Conservation (phyloP, 2,329 filamentous ascomycete species). For the Ceratocystis diversiconidia region DNA sequence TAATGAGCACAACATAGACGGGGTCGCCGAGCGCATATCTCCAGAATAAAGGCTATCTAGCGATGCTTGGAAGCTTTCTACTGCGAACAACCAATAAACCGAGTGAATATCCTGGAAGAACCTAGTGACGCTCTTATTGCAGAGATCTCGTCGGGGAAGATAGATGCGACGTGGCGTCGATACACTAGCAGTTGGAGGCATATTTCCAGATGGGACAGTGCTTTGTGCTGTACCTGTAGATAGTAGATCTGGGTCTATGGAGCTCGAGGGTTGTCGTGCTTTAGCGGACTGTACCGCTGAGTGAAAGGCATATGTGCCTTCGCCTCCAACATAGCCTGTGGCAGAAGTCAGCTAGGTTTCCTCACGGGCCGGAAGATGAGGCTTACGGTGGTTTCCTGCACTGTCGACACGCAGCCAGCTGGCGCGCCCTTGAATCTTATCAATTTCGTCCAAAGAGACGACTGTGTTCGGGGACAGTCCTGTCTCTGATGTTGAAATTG, state of each 20-base stretch:
- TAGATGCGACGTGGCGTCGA: conserved; percentile 21
- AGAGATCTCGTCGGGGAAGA: conserved; percentile 22
- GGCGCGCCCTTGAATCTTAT: neutral
- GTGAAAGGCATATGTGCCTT: conserved; percentile 22
- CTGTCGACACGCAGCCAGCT: neutral
- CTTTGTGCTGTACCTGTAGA: neutral
- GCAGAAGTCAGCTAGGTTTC: conserved; percentile 6
- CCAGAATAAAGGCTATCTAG: conserved; percentile 23
- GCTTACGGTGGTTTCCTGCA: conserved; percentile 2
- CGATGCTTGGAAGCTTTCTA: conserved; percentile 22
- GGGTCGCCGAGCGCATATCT: conserved; percentile 20
- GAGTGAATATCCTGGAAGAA: conserved; percentile 23
- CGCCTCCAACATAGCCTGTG: conserved; percentile 21
- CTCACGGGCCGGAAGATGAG: neutral
- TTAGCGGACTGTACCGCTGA: conserved; percentile 21
- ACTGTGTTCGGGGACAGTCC: neutral
- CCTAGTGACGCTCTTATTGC: conserved; percentile 22
- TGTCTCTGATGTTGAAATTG: neutral
- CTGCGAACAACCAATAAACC: conserved; percentile 23
- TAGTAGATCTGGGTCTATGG: neutral
- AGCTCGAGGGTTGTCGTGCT: conserved; percentile 18
- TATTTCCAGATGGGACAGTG: neutral
- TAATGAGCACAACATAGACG: conserved; percentile 22
- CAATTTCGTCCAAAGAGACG: conserved; percentile 1
- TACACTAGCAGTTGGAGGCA: conserved; percentile 16